Evolutionary conservation across 2,329 filamentous ascomycete species (phyloP).

Genomic region (Cytospora piceae): DNA sequence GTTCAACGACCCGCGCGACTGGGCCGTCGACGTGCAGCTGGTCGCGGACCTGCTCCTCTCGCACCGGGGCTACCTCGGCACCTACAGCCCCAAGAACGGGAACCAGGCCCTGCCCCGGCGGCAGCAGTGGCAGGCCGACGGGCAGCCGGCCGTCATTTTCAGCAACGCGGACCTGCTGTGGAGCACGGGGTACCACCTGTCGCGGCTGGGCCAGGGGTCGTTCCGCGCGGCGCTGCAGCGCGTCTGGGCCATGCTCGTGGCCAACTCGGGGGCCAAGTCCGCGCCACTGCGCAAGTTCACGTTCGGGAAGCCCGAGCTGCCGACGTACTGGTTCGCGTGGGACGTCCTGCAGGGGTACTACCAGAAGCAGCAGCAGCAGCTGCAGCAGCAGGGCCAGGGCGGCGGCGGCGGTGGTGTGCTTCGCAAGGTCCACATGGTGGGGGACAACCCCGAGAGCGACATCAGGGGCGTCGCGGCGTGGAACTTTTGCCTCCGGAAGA

Average conservation of each 20-base stretch:
- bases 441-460: slow-evolving; percentile 87
- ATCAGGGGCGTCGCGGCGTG: slow-evolving; percentile 86
- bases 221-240: slow-evolving; percentile 78
- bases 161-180: slow-evolving; percentile 90
- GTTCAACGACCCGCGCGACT: slow-evolving; percentile 95
- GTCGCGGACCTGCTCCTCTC: slow-evolving; percentile 85
- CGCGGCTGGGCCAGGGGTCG: slow-evolving; percentile 87
- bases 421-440: slow-evolving; percentile 87
- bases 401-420: slow-evolving; percentile 43
- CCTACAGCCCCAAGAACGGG: slow-evolving; percentile 74
- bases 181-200: slow-evolving; percentile 82
- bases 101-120: slow-evolving; percentile 63
- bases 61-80: slow-evolving; percentile 77
- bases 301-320: slow-evolving; percentile 78
- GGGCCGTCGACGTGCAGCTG: slow-evolving; percentile 87
- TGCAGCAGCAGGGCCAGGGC: slow-evolving; percentile 44
- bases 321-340: slow-evolving; percentile 86
- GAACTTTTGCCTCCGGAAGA: slow-evolving; percentile 45
- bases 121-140: slow-evolving; percentile 78
- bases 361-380: slow-evolving; percentile 44
- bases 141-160: slow-evolving; percentile 82
- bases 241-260: slow-evolving; percentile 50
- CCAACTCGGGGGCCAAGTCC: slow-evolving; percentile 48
- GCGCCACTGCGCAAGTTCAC: slow-evolving; percentile 50
- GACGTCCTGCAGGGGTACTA: slow-evolving; percentile 65